Evolutionary conservation across 805 yeast genomes (phyloP).

Genomic region (Ogataea corticis): DNA sequence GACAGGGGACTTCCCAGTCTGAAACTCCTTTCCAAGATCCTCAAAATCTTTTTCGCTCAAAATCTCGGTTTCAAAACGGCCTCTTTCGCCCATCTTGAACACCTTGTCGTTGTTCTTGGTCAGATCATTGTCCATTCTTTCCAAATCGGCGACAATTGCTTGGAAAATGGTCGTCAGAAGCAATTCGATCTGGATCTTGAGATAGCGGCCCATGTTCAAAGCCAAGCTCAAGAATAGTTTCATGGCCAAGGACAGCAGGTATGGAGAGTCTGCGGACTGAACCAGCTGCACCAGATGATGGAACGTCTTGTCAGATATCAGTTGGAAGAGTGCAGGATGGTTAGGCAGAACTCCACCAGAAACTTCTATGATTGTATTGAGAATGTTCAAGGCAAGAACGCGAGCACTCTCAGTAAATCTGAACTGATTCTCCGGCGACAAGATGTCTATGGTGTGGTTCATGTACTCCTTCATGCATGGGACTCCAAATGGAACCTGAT

Average conservation of each 20-base stretch:
- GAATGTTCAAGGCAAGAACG: constrained; percentile 73
- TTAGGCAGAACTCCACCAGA: constrained; percentile 62
- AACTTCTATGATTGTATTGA: constrained; percentile 79
- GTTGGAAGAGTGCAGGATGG: constrained; percentile 64
- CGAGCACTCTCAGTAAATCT: constrained; percentile 88
- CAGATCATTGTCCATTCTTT: constrained; percentile 29
- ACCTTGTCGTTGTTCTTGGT: constrained; percentile 29
- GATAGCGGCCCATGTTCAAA: constrained; percentile 59
- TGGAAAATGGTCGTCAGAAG: constrained; percentile 64
- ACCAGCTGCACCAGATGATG: constrained; percentile 81
- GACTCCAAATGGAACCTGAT: constrained; percentile 62
- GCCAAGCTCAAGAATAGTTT: constrained; percentile 73
- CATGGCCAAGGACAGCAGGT: constrained; percentile 71
- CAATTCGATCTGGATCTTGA: constrained; percentile 81
- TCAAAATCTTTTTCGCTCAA: constrained; percentile 30
- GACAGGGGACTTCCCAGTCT: constrained; percentile 45
- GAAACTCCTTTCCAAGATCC: constrained; percentile 38
- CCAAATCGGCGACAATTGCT: constrained; percentile 29
- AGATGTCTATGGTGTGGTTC: constrained; percentile 71
- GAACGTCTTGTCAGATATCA: constrained; percentile 79
- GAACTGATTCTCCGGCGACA: constrained; percentile 78
- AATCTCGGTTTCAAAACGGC: constrained; percentile 26
- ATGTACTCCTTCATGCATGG: constrained; percentile 76
- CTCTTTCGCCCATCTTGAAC: constrained; percentile 30
- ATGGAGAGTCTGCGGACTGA: constrained; percentile 70